These are phyloP conservation scores for Catharanthus roseus DNA, from an alignment of 257 asterid species.

Conservation along the genomic window DNA sequence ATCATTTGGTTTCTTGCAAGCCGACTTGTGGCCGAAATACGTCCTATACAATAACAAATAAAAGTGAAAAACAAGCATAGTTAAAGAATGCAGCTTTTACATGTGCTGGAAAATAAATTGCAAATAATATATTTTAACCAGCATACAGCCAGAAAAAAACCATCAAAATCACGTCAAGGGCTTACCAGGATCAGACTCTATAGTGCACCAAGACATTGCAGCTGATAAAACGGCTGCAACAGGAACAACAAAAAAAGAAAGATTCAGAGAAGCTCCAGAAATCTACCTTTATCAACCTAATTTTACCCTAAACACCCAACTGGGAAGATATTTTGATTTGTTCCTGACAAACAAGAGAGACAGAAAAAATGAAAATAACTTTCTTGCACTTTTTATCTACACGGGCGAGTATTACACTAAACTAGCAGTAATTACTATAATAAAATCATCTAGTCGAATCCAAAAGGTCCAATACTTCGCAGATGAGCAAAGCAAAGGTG, in stretches of 20 bases:
- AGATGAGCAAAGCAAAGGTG: background rate
- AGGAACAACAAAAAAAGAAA: background rate
- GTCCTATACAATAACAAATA: background rate
- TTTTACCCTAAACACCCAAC: background rate
- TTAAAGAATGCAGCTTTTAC: background rate
- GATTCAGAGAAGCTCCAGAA: background rate
- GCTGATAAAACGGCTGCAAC: background rate
- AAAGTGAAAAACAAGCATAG: background rate
- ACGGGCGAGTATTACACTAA: background rate
- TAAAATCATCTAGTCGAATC: background rate
- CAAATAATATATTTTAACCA: background rate
- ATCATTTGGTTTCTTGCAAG: background rate
- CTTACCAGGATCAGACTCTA: conserved; percentile 98
- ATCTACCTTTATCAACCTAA: background rate
- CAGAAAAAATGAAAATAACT: background rate
- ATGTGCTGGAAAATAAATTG: background rate
- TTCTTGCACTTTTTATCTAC: background rate
- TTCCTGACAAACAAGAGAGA: background rate
- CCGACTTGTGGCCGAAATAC: background rate
- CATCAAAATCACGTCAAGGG: background rate
- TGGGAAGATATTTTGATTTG: background rate
- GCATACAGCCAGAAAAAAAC: background rate
- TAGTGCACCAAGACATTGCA: conserved; percentile 97
- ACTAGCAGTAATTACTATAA: too few species aligned
- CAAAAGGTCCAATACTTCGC: background rate